Conservation (phyloP, 164 flowering plant species). For the Nelumbo lutea region DNA sequence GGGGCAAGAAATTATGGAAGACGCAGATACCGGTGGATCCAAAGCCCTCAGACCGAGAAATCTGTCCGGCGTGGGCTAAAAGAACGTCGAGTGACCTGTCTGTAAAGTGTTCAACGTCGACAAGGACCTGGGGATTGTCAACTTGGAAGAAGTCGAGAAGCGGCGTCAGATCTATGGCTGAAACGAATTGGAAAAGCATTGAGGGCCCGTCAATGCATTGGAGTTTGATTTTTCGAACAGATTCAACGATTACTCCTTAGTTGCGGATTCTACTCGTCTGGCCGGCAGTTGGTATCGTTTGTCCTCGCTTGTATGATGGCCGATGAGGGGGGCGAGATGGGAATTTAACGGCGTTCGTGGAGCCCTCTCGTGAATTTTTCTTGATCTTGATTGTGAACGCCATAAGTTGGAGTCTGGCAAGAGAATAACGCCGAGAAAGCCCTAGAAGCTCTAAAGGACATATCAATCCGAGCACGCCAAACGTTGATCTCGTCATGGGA, state of each 20-base stretch:
- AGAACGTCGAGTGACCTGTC: conserved; percentile 37
- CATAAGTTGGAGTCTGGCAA: conserved; percentile 57
- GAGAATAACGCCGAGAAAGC: conserved; percentile 64
- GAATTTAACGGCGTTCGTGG: conserved; percentile 50
- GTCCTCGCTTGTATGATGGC: conserved; percentile 53
- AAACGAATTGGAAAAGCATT: conserved; percentile 49
- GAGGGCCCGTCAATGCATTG: conserved; percentile 47
- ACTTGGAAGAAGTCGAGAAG: conserved; percentile 29
- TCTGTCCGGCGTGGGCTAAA: conserved; percentile 43
- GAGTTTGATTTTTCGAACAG: conserved; percentile 41
- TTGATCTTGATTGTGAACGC: conserved; percentile 52
- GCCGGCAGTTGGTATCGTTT: conserved; percentile 50
- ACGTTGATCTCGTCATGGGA: conserved; percentile 36
- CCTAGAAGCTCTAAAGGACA: conserved; percentile 51
- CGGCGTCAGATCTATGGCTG: conserved; percentile 25
- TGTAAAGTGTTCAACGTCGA: conserved; percentile 19
- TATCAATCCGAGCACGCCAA: conserved; percentile 46
- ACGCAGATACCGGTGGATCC: not conserved
- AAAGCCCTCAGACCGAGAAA: not conserved
- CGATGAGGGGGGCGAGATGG: conserved; percentile 46
- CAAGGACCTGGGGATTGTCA: not conserved
- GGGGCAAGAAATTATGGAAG: conserved; percentile 33
- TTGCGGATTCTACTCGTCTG: conserved; percentile 44
- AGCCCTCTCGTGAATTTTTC: conserved; percentile 56
- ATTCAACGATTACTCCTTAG: conserved; percentile 43